Base-by-base conservation (phyloP, 202 grass and related monocot genomes). In the Brachypodium distachyon region DNA sequence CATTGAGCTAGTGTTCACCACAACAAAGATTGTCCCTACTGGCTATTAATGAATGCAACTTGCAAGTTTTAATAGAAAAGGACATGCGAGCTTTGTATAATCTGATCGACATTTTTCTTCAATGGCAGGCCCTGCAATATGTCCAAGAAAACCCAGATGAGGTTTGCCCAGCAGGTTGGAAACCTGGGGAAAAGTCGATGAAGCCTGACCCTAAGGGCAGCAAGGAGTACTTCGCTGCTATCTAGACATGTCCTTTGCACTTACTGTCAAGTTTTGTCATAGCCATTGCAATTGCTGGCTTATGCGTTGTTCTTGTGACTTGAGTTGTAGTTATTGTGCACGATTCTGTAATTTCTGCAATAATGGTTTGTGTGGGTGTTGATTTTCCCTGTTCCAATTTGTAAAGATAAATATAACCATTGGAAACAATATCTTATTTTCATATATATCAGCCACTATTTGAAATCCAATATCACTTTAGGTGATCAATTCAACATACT, bases 61-160 rank as follows among this genome's bases (percentile, higher is more conserved):
- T 87, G 48, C 74, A 85, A 70, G 8, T 46, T 69, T 12, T 12
- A 17, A 18, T 58, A 4, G 5, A 55, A 42, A 44, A 57, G 28
- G 50, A 2, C 0, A 13, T 26, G 31, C 40, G 60, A 61, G 17
- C n/a, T 34, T n/a, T 71, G 40, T 44, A 70, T 44, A 80, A 47
- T 56, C 31, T 38, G 21, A 59, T 60, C 2, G 28, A 47, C 18
- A 67, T 77, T 70, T 80, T 63, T 48, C 82, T 61, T 60, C 14
- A 6, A 21, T 80, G 60, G 47, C 73, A 94, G 91, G 82, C 91
- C 5, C 72, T 94, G 70, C 91, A 93, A 23, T 94, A 92, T 70
- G 91, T 97, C 72, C 91, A 97, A 81, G 91, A 97, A 55, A 97
- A 97, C 83, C 89, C 89, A 5, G 86, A 97, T 41, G 94, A 94